Percentiles rank a stretch among this genome's conserved stretches.
phyloP scores from a whole-genome alignment of 2,329 filamentous ascomycete genomes.

The Aureobasidium pullulans region DNA sequence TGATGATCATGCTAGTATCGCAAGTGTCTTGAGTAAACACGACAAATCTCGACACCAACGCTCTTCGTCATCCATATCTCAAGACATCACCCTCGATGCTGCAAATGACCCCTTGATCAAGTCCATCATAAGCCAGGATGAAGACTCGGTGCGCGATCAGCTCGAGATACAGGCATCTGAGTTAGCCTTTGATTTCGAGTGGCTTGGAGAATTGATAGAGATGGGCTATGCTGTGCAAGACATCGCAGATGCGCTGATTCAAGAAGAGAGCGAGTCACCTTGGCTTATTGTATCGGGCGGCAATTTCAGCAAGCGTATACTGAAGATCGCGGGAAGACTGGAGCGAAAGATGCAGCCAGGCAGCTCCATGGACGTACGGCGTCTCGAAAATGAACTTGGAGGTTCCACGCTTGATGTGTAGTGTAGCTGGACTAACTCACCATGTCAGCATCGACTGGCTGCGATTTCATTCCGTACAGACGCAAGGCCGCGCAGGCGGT shows the following conservation, averaged over 20 bases:
- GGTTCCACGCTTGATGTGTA: too few species aligned
- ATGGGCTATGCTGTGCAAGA: neutral
- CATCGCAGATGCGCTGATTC: neutral
- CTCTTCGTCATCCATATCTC: neutral
- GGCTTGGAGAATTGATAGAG: neutral
- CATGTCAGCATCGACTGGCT: too few species aligned
- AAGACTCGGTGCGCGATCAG: neutral
- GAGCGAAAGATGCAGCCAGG: neutral
- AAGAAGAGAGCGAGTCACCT: neutral
- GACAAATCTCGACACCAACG: neutral
- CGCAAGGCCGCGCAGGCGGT: too few species aligned
- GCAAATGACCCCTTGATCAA: neutral
- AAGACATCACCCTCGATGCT: neutral
- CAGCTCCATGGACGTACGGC: too few species aligned
- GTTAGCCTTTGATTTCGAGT: neutral
- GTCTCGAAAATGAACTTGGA: too few species aligned
- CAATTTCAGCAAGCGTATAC: neutral
- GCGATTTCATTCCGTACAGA: too few species aligned
- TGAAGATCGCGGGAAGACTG: neutral
- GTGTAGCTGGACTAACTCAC: too few species aligned
- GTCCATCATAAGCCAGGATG: neutral
- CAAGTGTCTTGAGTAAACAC: neutral
- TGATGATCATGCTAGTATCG: neutral
- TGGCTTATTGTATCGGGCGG: neutral
- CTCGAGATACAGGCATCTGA: neutral